Conservation (phyloP, 2,329 filamentous ascomycete genomes). For the Alternaria panax region DNA sequence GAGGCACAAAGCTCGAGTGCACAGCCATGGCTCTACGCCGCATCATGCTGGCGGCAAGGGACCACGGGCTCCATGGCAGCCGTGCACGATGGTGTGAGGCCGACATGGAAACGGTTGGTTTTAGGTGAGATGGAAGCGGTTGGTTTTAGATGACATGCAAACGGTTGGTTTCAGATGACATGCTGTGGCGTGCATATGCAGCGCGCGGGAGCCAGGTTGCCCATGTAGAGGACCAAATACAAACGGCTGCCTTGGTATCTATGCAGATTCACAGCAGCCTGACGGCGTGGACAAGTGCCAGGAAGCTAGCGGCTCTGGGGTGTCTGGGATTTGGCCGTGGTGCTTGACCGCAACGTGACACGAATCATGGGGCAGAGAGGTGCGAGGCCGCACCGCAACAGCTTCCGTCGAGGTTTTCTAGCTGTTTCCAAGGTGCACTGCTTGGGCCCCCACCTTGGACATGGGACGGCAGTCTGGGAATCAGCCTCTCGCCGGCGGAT, state of each 20-base stretch:
- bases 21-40: slow-evolving; percentile 18
- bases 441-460: slow-evolving; percentile 37
- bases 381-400: slow-evolving; percentile 20
- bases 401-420: slow-evolving; percentile 39
- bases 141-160: slow-evolving; percentile 6
- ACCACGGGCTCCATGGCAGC: slow-evolving; percentile 8
- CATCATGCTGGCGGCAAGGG: slow-evolving; percentile 18
- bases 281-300: no score
- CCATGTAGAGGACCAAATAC: slow-evolving; percentile 13
- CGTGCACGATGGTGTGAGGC: slow-evolving; percentile 23
- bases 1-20: background rate
- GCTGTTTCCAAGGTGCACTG: slow-evolving; percentile 40
- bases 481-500: slow-evolving; percentile 27
- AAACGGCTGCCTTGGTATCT: slow-evolving; percentile 24
- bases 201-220: slow-evolving; percentile 9
- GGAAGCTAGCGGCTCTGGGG: slow-evolving; percentile 1
- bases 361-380: slow-evolving; percentile 32
- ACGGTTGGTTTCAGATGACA: slow-evolving; percentile 8
- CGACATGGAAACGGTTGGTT: background rate
- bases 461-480: slow-evolving; percentile 14
- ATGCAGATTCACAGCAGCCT: slow-evolving; percentile 28
- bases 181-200: slow-evolving; percentile 19
- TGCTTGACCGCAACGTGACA: slow-evolving; percentile 23
- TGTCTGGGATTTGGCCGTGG: background rate
- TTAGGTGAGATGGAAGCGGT: slow-evolving; percentile 8